Base-by-base conservation (phyloP, 2,329 filamentous ascomycete genomes). In the Penicillium sp. region DNA sequence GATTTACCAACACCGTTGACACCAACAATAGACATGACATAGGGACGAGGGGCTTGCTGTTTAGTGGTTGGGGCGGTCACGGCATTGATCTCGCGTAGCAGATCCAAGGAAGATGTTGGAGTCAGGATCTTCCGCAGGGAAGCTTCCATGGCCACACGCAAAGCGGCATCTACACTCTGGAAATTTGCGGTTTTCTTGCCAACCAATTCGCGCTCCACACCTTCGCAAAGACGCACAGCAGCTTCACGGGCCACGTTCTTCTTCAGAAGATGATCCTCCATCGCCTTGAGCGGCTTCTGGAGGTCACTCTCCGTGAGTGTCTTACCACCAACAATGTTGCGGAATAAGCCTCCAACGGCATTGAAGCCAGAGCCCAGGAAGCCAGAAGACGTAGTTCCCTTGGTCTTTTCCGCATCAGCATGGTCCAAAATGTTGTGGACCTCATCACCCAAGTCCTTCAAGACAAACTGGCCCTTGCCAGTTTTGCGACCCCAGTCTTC, bases 1-100 rank as follows among this genome's bases (percentile, higher is more conserved):
- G 93, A 97, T 79, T 99, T 99, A 71, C 95, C 95, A 37, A 99
- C 95, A 53, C 95, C 95, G 74, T 99, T 99, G 72, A 99, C 95
- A 60, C 95, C 95, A 44, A 99, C 95, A 60, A 99, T 96, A 56
- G 92, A 97, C 72, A 99, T 96, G 68, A 98, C 93, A 72, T 98
- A 99, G 44, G 95, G 95, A 4, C 95, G 88, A 21, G 84, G 76
- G 58, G 84, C 79, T 59, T 87, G 81, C 29, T 87, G 87, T 3
- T 87, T 84, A 22, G 79, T 81, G 0, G 88, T 79, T 1, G 90
- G 88, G 11, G 85, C 81, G 7, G 87, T 88, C 60, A 96, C 86
- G 45, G 88, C 84, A 70, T 93, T 88, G 66, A 99, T 98, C 73
- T 96, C 92, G 67, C 93, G 91, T 47, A 99, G 87, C 49, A 99